These are phyloP conservation scores for Vishniacozyma victoriae DNA, from an alignment of 768 basidiomycete species.

Conservation along the genomic window DNA sequence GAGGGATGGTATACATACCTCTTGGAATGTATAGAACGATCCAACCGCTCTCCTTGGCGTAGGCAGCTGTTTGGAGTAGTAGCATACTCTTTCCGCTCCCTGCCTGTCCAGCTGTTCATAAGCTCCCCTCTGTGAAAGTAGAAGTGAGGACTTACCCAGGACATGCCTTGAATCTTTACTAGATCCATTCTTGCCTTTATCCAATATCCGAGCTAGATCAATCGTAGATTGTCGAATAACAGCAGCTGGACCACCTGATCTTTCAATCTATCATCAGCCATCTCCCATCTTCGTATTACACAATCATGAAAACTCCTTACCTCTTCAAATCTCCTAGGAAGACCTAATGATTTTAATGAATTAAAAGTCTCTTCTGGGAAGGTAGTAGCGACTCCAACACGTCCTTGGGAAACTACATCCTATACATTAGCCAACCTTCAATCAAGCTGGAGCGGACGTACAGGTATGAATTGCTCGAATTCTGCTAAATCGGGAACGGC, in stretches of 20 bases:
- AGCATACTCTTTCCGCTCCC: constrained; percentile 79
- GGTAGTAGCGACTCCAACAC: constrained; percentile 31
- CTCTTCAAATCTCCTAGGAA: constrained; percentile 63
- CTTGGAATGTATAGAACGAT: constrained; percentile 79
- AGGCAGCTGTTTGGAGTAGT: constrained; percentile 68
- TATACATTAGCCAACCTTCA: neutral
- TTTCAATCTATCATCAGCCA: constrained; percentile 62
- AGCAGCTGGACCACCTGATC: constrained; percentile 55
- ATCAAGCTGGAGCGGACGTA: constrained; percentile 1
- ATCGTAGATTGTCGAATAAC: constrained; percentile 67
- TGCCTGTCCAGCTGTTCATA: constrained; percentile 57
- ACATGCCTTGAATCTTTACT: constrained; percentile 58
- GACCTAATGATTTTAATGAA: constrained; percentile 59
- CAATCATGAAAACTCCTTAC: constrained; percentile 55
- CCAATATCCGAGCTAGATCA: constrained; percentile 54
- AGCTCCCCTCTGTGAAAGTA: constrained; percentile 9
- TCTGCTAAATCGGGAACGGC: constrained; percentile 14
- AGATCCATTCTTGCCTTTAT: constrained; percentile 49
- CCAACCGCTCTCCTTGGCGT: constrained; percentile 63
- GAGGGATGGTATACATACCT: constrained; percentile 57
- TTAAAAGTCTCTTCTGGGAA: constrained; percentile 22
- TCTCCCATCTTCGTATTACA: neutral
- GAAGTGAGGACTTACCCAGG: constrained; percentile 55
- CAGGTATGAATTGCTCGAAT: constrained; percentile 11
- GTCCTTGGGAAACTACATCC: constrained; percentile 5